Conservation (phyloP, 2,329 filamentous ascomycete genomes). For the Tolypocladium amazonense region DNA sequence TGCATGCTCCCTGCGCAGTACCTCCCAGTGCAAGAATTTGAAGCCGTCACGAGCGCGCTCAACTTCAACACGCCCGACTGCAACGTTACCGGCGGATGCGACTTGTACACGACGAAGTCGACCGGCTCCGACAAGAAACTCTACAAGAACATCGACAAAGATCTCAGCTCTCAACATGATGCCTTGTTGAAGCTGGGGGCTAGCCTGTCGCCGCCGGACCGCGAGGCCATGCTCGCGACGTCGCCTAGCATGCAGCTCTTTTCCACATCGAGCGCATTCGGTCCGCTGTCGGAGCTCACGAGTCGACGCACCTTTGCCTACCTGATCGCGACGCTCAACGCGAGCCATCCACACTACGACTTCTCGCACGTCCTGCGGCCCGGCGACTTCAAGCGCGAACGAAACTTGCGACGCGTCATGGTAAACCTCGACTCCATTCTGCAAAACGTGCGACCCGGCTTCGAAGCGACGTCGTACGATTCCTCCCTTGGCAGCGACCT, state of each 20-base stretch:
- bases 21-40: slow-evolving; percentile 80
- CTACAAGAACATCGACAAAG: slow-evolving; percentile 89
- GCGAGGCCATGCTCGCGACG: slow-evolving; percentile 53
- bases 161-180: slow-evolving; percentile 83
- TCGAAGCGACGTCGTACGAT: slow-evolving; percentile 31
- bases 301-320: slow-evolving; percentile 92
- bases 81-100: slow-evolving; percentile 85
- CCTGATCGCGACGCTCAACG: slow-evolving; percentile 91
- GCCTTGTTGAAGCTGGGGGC: slow-evolving; percentile 78
- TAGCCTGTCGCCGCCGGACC: slow-evolving; percentile 75
- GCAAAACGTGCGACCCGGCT: slow-evolving; percentile 68
- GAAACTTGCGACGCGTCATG: slow-evolving; percentile 71
- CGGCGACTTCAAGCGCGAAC: slow-evolving; percentile 79
- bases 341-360: slow-evolving; percentile 84
- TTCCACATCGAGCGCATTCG: slow-evolving; percentile 83
- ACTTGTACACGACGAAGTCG: slow-evolving; percentile 95
- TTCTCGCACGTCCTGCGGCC: slow-evolving; percentile 89
- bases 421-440: slow-evolving; percentile 79
- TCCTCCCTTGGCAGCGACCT: slow-evolving; percentile 33
- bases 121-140: slow-evolving; percentile 93
- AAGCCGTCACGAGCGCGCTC: slow-evolving; percentile 81
- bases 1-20: slow-evolving; percentile 46
- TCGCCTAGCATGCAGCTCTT: slow-evolving; percentile 52
- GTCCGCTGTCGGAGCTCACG: slow-evolving; percentile 75
- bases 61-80: slow-evolving; percentile 94